phyloP scores from a whole-genome alignment of 345 rosid genomes.

The Linum lewisii region DNA sequence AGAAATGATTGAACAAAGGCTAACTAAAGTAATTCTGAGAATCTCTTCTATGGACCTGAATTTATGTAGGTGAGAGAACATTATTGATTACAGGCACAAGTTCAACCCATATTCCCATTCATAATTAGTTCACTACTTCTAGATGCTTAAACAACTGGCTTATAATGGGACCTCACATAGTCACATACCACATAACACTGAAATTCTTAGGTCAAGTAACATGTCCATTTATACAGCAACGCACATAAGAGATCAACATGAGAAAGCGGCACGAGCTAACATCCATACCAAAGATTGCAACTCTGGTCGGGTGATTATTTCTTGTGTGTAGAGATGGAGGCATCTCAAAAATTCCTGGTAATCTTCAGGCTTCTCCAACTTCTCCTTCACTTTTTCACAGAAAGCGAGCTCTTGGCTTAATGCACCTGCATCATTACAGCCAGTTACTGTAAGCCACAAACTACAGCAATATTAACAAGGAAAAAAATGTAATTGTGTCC shows the following conservation, averaged over 20 bases:
- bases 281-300: conserved; percentile 75
- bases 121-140: neutral
- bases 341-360: conserved; percentile 77
- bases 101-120: neutral
- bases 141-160: neutral
- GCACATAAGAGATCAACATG: neutral
- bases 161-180: neutral
- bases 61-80: neutral
- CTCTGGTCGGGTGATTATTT: conserved; percentile 69
- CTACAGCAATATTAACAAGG: neutral
- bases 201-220: neutral
- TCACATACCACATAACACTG: neutral
- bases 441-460: conserved; percentile 1
- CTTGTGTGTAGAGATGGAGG: conserved; percentile 75
- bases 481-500: neutral
- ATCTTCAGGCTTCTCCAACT: conserved; percentile 47
- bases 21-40: neutral
- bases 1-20: neutral
- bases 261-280: neutral
- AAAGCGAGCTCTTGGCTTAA: conserved; percentile 65
- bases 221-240: neutral
- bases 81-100: neutral
- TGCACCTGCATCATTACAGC: conserved; percentile 39
- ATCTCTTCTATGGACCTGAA: neutral
- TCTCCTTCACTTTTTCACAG: conserved; percentile 78